phyloP scores from a whole-genome alignment of 2,329 filamentous ascomycete genomes.

The Daldinia sp. region DNA sequence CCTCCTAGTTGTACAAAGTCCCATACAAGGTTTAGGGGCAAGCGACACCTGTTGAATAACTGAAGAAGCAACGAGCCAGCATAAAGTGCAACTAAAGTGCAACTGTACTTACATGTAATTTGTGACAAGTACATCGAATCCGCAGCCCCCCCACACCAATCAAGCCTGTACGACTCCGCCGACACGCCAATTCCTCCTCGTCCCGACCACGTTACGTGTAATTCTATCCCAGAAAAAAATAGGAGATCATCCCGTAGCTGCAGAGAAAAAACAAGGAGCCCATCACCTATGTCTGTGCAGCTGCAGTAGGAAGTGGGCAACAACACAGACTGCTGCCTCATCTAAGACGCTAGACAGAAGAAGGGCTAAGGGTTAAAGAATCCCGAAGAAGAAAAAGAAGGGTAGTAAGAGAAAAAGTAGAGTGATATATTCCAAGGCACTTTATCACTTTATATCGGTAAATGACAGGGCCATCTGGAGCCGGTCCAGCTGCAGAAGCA shows the following conservation, averaged over 20 bases:
- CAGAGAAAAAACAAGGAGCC: conserved; percentile 36
- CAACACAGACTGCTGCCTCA: conserved; percentile 35
- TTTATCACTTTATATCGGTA: conserved; percentile 38
- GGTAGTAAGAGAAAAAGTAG: conserved; percentile 11
- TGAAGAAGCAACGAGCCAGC: conserved; percentile 2
- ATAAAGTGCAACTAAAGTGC: background rate
- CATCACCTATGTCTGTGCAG: conserved; percentile 39
- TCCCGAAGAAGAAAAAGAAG: conserved; percentile 12
- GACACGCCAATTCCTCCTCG: conserved; percentile 41
- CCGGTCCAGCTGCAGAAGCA: conserved; percentile 44
- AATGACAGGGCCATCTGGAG: conserved; percentile 48
- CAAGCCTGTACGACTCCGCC: conserved; percentile 30
- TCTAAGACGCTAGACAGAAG: conserved; percentile 3
- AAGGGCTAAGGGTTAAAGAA: conserved; percentile 6
- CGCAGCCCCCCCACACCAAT: conserved; percentile 28
- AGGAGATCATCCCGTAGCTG: conserved; percentile 40
- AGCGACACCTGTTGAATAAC: background rate
- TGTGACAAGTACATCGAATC: conserved; percentile 18
- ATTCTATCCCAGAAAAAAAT: conserved; percentile 35
- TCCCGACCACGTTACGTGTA: conserved; percentile 37
- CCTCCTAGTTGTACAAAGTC: conserved; percentile 13
- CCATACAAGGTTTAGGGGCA: background rate
- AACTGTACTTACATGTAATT: conserved; percentile 22
- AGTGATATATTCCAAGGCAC: conserved; percentile 28
- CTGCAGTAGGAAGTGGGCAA: conserved; percentile 40